These are phyloP conservation scores for Scortechinia acanthostroma DNA, from an alignment of 2,329 filamentous ascomycete genomes.

Conservation along the genomic window DNA sequence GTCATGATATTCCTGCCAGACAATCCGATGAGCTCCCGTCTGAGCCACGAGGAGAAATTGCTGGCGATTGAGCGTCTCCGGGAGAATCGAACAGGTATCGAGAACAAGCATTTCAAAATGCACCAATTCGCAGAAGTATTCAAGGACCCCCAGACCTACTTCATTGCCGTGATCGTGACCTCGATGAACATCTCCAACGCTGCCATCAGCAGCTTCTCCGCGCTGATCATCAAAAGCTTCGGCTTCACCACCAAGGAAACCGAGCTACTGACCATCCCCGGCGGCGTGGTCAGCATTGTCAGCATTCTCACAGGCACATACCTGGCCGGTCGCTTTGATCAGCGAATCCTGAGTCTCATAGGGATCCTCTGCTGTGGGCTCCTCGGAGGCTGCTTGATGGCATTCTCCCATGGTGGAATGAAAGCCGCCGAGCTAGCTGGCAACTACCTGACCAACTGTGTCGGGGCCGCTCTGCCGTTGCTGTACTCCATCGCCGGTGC, in stretches of 20 bases:
- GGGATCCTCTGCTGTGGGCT: slow-evolving; percentile 35
- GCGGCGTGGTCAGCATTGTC: slow-evolving; percentile 29
- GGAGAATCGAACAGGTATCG: slow-evolving; percentile 14
- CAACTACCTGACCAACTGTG: slow-evolving; percentile 32
- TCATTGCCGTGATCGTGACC: slow-evolving; percentile 11
- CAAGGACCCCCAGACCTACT: slow-evolving; percentile 13
- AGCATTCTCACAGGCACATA: slow-evolving; percentile 27
- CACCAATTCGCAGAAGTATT: slow-evolving; percentile 12
- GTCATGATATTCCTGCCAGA: slow-evolving; percentile 13
- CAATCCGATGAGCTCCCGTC: slow-evolving; percentile 12
- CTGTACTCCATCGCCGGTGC: slow-evolving; percentile 23
- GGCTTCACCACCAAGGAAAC: slow-evolving; percentile 31
- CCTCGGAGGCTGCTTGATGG: slow-evolving; percentile 31
- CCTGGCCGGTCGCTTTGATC: slow-evolving; percentile 23
- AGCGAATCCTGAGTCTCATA: slow-evolving; percentile 30
- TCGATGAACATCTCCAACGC: slow-evolving; percentile 20
- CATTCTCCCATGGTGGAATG: slow-evolving; percentile 18
- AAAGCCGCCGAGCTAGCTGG: slow-evolving; percentile 32
- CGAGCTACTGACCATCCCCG: slow-evolving; percentile 31
- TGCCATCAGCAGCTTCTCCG: slow-evolving; percentile 29
- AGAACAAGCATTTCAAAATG: slow-evolving; percentile 15
- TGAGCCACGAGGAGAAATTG: slow-evolving; percentile 12
- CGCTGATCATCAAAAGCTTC: slow-evolving; percentile 29
- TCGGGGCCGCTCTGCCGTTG: slow-evolving; percentile 31
- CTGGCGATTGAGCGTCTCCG: slow-evolving; percentile 14